These are phyloP conservation scores for Podospora didyma DNA, from an alignment of 495 filamentous ascomycete genomes.

Conservation along the genomic window DNA sequence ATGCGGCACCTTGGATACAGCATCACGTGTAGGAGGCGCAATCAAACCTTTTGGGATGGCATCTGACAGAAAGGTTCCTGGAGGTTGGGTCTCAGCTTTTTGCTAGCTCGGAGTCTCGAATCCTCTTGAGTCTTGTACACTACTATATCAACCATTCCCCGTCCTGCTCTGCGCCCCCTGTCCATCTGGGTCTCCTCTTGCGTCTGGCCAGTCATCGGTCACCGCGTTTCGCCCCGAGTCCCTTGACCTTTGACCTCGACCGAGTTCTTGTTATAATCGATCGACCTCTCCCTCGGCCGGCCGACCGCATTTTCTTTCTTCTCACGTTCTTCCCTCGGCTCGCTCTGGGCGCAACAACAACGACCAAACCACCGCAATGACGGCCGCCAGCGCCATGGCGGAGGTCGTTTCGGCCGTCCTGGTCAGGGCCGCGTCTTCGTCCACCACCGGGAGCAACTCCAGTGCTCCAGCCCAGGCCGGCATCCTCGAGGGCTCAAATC, in stretches of 20 bases:
- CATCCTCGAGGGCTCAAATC: conserved; percentile 57
- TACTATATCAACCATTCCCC: no score
- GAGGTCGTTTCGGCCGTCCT: background rate
- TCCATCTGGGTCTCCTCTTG: no score
- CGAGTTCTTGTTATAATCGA: no score
- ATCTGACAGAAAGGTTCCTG: background rate
- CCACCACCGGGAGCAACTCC: conserved; percentile 3
- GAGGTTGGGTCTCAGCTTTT: background rate
- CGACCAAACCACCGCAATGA: background rate
- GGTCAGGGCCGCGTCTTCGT: background rate
- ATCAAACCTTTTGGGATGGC: background rate
- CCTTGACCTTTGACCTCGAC: no score
- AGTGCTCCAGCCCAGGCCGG: conserved; percentile 27
- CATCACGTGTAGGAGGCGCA: background rate
- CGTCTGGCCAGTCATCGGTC: no score
- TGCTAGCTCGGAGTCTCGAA: background rate
- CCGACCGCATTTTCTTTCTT: no score
- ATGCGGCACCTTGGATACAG: background rate
- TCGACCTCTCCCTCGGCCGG: no score
- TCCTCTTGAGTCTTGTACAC: background rate
- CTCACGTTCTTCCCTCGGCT: no score
- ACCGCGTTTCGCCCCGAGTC: no score
- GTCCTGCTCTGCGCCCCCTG: no score
- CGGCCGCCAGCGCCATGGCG: background rate
- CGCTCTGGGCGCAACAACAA: no score